phyloP scores from a whole-genome alignment of 108 stramenopile genomes.

The Hondaea fermentalgiana region DNA sequence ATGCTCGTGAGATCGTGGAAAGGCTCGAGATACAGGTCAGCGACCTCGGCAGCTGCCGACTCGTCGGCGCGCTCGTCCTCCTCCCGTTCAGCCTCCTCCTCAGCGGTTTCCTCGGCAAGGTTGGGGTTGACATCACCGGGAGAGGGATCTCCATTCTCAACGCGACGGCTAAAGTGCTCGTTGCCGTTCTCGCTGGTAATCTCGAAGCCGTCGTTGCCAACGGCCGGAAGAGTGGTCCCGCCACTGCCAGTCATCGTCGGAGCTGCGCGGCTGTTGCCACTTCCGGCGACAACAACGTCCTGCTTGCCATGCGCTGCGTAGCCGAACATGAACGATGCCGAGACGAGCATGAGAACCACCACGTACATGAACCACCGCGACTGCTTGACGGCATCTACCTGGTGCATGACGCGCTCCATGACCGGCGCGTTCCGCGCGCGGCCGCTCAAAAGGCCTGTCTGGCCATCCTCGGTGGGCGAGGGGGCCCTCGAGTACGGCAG shows the following conservation, averaged over 20 bases:
- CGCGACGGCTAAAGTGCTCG: neutral
- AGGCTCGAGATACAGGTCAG: neutral
- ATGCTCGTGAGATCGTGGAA: neutral
- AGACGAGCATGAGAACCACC: neutral
- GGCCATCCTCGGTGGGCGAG: neutral
- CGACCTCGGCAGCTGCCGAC: neutral
- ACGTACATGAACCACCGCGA: neutral
- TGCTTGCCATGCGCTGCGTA: neutral
- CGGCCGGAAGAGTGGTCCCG: neutral
- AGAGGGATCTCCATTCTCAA: neutral
- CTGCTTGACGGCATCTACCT: neutral
- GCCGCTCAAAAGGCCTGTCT: neutral
- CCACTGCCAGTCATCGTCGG: neutral
- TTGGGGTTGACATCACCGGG: neutral
- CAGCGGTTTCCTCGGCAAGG: neutral
- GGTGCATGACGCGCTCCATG: neutral
- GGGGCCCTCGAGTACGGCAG: neutral
- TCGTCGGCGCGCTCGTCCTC: neutral
- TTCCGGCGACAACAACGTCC: neutral
- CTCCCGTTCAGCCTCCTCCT: neutral
- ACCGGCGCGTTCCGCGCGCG: neutral
- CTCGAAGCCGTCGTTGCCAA: neutral
- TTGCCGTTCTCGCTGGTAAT: neutral
- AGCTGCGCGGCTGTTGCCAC: neutral
- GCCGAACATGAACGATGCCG: neutral